These are phyloP conservation scores for Pythium periplocum DNA, from an alignment of 352 stramenopile species.

Conservation along the genomic window DNA sequence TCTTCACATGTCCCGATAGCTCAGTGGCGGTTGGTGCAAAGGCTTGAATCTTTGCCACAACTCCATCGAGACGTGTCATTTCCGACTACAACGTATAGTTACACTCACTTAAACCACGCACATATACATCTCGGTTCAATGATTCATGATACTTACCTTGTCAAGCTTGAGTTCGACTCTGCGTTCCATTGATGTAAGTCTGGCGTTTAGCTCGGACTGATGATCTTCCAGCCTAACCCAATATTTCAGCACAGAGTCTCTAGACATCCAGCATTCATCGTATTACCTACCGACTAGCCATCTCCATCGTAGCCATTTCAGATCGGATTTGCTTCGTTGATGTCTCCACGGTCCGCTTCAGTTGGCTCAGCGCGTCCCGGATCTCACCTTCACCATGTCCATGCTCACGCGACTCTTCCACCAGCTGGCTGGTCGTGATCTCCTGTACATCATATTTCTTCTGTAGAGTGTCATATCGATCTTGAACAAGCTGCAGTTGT, in stretches of 20 bases:
- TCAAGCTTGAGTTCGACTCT: conserved; percentile 53
- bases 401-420: not conserved
- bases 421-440: not conserved
- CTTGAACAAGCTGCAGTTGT: conserved; percentile 12
- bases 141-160: conserved; percentile 29
- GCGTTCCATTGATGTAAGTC: conserved; percentile 34
- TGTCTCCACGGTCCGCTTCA: not conserved
- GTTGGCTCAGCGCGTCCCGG: not conserved
- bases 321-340: not conserved
- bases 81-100: conserved; percentile 29
- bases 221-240: conserved; percentile 40
- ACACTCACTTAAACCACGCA: not conserved
- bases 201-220: conserved; percentile 37
- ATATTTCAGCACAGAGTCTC: not conserved
- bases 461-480: not conserved
- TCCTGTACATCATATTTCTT: not conserved
- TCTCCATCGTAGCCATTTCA: conserved; percentile 8
- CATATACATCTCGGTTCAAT: not conserved
- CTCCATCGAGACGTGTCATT: conserved; percentile 30
- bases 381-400: conserved; percentile 4
- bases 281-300: conserved; percentile 6
- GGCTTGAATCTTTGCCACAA: conserved; percentile 48
- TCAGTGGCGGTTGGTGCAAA: conserved; percentile 37
- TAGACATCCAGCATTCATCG: conserved; percentile 1
- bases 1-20: conserved; percentile 22